Base-by-base conservation (phyloP, 2,329 filamentous ascomycete genomes). In the Raffaelea albimanens region DNA sequence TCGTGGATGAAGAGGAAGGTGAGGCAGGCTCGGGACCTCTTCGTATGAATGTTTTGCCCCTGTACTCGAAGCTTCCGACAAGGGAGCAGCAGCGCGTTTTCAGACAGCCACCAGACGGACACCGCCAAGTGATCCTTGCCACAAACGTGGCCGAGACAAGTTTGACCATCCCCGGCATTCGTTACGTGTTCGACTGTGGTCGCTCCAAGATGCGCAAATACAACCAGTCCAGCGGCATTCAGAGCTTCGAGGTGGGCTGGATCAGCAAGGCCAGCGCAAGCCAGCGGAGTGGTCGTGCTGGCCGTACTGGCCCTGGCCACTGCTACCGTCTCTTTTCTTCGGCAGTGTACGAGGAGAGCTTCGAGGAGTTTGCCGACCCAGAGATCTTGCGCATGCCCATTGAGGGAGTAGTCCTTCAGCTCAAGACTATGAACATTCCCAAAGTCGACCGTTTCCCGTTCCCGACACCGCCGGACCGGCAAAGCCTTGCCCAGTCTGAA, bases 101-200 rank as follows among this genome's bases (percentile, higher is more conserved):
- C 57, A 84, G 95, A 53, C 74, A 83, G 0, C 79, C 87, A 1
- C 90, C 91, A 1, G 85, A 90, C 47, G 86, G 85, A 16, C 85
- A 85, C 9, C 81, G 93, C 9, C 76, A 93, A 21, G 86, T 98
- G 45, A 85, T 98, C 4, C 68, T 98, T 38, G 89, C 93, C 1
- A 98, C 93, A 40, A 98, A 98, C 64, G 88, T 98, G 40, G 93
- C 93, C 0, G 93, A 98, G 65, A 98, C 93, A 0, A 94, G 87
- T 77, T 75, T 98, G 61, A 98, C 93, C 1, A 98, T 98, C 49
- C 91, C 93, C 0, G 90, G 89, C 2, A 90, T 95, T 52, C 81
- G 87, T 51, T 98, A 96, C 60, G 93, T 98, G 9, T 96, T 98
- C 53, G 91, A 97, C 63, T 90, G 87, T 55, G 93, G 93, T 31